Evolutionary conservation across 106 monocot genomes (phyloP).

Genomic region (Iris macrosiphon): DNA sequence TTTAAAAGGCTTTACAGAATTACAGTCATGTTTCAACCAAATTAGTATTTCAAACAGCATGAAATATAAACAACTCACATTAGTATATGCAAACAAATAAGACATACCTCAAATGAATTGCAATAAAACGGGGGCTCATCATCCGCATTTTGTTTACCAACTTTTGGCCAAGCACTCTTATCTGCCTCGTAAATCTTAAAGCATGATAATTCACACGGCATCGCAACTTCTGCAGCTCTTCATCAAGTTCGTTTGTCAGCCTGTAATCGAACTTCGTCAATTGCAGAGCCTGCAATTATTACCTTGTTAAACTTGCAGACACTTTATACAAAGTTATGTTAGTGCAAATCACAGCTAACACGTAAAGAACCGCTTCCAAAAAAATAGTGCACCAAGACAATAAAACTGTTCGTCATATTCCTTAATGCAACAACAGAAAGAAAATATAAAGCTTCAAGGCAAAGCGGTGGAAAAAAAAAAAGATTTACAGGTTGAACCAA

Average conservation of each 20-base stretch:
- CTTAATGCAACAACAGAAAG: too few relatives aligned
- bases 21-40: too few relatives aligned
- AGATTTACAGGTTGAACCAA: too few relatives aligned
- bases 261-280: conserved; percentile 92
- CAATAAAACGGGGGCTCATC: conserved; percentile 62
- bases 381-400: background rate
- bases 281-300: conserved; percentile 62
- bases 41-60: too few relatives aligned
- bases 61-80: too few relatives aligned
- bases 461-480: too few relatives aligned
- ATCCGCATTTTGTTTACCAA: conserved; percentile 51
- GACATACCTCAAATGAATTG: conserved; percentile 78
- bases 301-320: background rate
- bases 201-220: conserved; percentile 85
- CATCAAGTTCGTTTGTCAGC: conserved; percentile 63
- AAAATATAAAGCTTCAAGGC: too few relatives aligned
- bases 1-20: too few relatives aligned
- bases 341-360: background rate
- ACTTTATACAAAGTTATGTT: background rate
- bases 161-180: conserved; percentile 48
- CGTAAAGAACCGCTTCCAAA: background rate
- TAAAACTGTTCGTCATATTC: too few relatives aligned
- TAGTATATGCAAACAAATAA: background rate
- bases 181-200: conserved; percentile 59
- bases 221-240: conserved; percentile 80